Evolutionary conservation across 495 filamentous ascomycete genomes (phyloP).

Genomic region (Neurospora sp.): DNA sequence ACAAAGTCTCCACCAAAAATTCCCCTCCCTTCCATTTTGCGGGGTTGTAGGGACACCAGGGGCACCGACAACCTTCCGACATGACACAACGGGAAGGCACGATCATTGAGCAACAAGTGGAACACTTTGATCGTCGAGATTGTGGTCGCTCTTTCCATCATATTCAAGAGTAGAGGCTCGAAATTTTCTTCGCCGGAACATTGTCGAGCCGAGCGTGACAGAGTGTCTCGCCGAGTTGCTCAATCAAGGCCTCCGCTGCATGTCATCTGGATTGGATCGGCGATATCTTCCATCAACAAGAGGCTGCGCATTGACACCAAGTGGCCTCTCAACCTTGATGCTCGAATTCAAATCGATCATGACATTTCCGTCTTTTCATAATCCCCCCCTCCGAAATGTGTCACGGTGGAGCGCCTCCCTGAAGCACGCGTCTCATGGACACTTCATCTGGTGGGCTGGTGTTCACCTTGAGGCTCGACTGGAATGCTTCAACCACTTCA

Average conservation of each 20-base stretch:
- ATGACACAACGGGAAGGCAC: neutral
- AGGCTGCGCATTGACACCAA: neutral
- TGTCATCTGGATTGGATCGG: neutral
- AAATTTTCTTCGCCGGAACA: neutral
- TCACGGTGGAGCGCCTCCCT: neutral
- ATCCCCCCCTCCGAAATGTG: neutral
- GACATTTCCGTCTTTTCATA: neutral
- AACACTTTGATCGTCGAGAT: neutral
- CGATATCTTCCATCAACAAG: neutral
- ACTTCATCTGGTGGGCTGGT: neutral
- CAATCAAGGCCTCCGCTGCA: neutral
- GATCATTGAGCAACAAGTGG: neutral
- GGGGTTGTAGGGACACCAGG: neutral
- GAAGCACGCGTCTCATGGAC: neutral
- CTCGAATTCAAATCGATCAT: neutral
- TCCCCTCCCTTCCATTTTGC: neutral
- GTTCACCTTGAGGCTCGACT: neutral
- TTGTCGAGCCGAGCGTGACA: neutral
- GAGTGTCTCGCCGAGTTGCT: neutral
- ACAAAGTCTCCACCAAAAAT: neutral
- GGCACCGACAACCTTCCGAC: neutral
- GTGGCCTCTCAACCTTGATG: neutral
- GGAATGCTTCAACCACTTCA: neutral
- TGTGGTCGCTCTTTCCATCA: neutral
- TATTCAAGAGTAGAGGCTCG: neutral